Evolutionary conservation across 148 eudicot species (phyloP).

Genomic region (Cornus kousa): DNA sequence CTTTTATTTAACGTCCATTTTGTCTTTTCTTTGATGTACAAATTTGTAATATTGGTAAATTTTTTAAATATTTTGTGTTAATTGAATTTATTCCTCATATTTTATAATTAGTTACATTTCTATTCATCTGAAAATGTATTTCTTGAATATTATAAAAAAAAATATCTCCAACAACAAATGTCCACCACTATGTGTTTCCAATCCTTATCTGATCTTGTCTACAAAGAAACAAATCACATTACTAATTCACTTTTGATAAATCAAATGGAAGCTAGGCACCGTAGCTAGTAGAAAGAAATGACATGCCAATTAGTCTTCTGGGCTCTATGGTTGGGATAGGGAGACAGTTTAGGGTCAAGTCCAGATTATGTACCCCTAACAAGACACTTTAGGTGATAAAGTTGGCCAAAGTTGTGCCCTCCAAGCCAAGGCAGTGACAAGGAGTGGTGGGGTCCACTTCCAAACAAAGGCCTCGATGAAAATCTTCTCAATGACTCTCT

Average conservation of each 20-base stretch:
- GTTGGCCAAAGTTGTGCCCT: not conserved
- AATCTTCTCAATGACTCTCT: not conserved
- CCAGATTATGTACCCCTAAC: not conserved
- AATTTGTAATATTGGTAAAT: no score
- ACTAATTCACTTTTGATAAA: not conserved
- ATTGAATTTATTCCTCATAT: no score
- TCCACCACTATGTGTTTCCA: not conserved
- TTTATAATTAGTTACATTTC: no score
- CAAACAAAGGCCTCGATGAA: not conserved
- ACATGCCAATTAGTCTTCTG: not conserved
- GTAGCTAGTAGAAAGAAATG: no score
- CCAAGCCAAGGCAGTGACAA: not conserved
- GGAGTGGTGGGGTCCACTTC: not conserved
- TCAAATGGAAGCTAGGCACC: not conserved
- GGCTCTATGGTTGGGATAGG: not conserved
- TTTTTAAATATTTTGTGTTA: no score
- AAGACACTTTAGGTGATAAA: not conserved
- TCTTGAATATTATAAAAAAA: no score
- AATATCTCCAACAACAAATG: no score
- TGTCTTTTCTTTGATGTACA: no score
- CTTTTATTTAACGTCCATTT: no score
- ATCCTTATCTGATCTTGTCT: not conserved
- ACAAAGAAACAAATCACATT: no score
- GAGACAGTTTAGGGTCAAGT: not conserved
- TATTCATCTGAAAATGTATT: no score